Conservation (phyloP, 257 asterid genomes). For the Salvia hispanica region DNA sequence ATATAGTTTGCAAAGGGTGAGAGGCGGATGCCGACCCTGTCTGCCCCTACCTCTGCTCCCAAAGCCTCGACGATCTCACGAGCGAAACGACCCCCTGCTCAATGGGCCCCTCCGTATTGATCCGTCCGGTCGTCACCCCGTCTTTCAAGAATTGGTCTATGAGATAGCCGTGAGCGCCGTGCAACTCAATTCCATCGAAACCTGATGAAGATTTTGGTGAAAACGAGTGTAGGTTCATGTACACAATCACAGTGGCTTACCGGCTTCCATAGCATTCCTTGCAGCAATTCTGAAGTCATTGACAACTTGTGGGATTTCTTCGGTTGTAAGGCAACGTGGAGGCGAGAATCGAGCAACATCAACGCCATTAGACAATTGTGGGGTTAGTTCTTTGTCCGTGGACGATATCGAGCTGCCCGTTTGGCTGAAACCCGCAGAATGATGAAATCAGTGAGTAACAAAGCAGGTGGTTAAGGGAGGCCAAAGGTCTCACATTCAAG, state of each 20-base stretch:
- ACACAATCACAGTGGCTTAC: conserved; percentile 31
- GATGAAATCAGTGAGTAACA: neutral
- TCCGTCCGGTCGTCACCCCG: conserved; percentile 62
- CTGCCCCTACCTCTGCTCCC: conserved; percentile 48
- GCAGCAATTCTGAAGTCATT: conserved; percentile 74
- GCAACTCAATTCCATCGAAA: conserved; percentile 80
- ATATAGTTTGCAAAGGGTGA: conserved; percentile 55
- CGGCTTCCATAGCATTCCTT: conserved; percentile 78
- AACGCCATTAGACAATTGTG: conserved; percentile 47
- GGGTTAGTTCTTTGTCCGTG: conserved; percentile 51
- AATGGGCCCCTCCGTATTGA: conserved; percentile 64
- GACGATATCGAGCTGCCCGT: conserved; percentile 68
- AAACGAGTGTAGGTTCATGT: neutral
- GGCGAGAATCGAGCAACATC: conserved; percentile 51
- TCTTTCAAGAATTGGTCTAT: conserved; percentile 52
- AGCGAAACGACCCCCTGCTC: conserved; percentile 63
- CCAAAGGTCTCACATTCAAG: no score
- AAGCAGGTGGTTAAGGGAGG: neutral
- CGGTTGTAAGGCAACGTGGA: conserved; percentile 56
- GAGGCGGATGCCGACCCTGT: conserved; percentile 68
- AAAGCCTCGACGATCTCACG: conserved; percentile 58
- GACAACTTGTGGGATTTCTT: conserved; percentile 66
- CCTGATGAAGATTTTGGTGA: conserved; percentile 34
- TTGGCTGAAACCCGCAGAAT: conserved; percentile 64
- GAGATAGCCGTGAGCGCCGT: conserved; percentile 60